These are phyloP conservation scores for Paraurostyla sp. DNA, from an alignment of 73 alveolate genomes.

Conservation along the genomic window DNA sequence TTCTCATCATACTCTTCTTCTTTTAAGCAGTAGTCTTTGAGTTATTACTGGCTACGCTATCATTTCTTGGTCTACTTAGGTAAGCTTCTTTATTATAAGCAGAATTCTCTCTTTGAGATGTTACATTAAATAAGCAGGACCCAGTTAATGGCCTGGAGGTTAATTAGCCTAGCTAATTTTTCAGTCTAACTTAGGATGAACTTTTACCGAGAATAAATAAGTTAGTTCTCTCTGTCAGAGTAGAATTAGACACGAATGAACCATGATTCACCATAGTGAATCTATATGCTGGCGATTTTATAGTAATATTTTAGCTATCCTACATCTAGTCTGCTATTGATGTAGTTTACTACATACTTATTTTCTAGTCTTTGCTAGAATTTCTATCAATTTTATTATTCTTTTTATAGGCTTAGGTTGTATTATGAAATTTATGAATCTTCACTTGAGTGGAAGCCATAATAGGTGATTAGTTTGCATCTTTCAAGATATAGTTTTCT, in stretches of 20 bases:
- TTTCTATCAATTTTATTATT: no score
- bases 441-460: background rate
- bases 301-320: no score
- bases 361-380: no score
- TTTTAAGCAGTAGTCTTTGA: no score
- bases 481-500: background rate
- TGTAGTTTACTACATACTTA: no score
- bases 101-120: background rate
- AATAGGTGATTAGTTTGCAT: background rate
- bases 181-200: background rate
- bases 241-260: background rate
- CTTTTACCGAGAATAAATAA: background rate
- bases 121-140: background rate
- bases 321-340: no score
- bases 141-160: background rate
- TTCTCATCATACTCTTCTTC: conserved; percentile 17
- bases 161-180: background rate
- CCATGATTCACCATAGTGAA: no score
- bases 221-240: background rate
- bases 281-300: no score
- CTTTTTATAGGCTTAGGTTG: no score
- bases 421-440: no score
- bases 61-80: background rate
- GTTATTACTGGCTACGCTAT: background rate
- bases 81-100: background rate